phyloP scores from a whole-genome alignment of 1,284 basidiomycete species.

The Agaricales sp. region DNA sequence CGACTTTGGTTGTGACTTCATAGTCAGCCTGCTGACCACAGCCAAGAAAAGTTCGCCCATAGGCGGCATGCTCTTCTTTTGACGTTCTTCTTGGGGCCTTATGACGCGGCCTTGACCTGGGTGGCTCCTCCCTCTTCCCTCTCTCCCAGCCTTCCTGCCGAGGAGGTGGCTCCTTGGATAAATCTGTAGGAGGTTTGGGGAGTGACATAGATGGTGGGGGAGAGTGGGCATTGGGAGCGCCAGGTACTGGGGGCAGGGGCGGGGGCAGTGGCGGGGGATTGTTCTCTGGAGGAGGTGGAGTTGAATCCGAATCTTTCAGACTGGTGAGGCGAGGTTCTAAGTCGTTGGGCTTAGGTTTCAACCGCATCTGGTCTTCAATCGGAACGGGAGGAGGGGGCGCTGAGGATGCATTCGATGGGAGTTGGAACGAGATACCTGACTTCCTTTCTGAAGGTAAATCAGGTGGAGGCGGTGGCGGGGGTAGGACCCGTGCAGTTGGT shows the following conservation, averaged over 20 bases:
- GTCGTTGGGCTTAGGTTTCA: background rate
- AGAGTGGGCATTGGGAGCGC: conserved; percentile 5
- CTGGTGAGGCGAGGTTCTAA: background rate
- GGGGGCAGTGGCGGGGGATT: background rate
- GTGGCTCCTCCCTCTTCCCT: conserved; percentile 1
- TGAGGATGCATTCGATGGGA: conserved; percentile 23
- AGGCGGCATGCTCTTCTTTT: conserved; percentile 54
- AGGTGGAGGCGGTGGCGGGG: conserved; percentile 20
- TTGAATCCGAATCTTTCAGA: background rate
- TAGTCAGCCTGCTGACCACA: conserved; percentile 76
- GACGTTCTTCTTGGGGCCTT: conserved; percentile 14
- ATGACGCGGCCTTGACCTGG: conserved; percentile 14
- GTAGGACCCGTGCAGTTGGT: conserved; percentile 27
- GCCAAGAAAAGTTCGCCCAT: conserved; percentile 64
- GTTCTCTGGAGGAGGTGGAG: background rate
- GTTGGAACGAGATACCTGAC: conserved; percentile 23
- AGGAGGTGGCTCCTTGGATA: conserved; percentile 8
- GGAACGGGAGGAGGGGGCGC: conserved; percentile 10
- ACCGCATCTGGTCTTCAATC: background rate
- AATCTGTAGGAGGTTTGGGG: conserved; percentile 13
- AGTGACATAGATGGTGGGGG: background rate
- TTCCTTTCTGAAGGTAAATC: conserved; percentile 22
- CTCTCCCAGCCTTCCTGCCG: background rate
- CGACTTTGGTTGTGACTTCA: conserved; percentile 74
- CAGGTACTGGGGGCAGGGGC: background rate